A percentile compares a stretch with the other conserved stretches of the same genome.
phyloP scores from a whole-genome alignment of 441 rosid genomes.

The Sinapis alba region DNA sequence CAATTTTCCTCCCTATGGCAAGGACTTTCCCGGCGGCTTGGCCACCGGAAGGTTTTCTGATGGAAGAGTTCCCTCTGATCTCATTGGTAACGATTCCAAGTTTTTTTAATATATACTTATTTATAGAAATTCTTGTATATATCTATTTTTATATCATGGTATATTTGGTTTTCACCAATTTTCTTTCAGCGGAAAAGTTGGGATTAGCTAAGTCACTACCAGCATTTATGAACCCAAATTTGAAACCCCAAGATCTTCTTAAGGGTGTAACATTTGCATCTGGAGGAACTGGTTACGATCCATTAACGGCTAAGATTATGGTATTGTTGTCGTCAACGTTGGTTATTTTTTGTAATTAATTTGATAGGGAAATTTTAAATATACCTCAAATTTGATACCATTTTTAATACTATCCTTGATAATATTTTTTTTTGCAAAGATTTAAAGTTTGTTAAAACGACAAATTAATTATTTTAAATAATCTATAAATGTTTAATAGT shows the following conservation, averaged over 20 bases:
- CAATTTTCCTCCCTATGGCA: conserved; percentile 51
- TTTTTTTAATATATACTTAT: too few species aligned
- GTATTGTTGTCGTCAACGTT: conserved; percentile 14
- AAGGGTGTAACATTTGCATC: conserved; percentile 62
- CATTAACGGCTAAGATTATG: conserved; percentile 43
- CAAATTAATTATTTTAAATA: too few species aligned
- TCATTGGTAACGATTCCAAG: conserved; percentile 30
- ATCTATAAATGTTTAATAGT: too few species aligned
- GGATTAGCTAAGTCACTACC: conserved; percentile 54
- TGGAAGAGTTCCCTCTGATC: conserved; percentile 59
- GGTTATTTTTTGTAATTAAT: neutral
- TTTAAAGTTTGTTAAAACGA: too few species aligned
- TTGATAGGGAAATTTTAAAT: too few species aligned
- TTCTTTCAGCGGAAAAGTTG: conserved; percentile 46
- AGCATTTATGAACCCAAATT: conserved; percentile 44
- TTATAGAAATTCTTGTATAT: neutral
- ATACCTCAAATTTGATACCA: too few species aligned
- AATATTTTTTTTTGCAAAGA: too few species aligned
- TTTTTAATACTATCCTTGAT: too few species aligned
- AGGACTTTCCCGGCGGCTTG: conserved; percentile 41
- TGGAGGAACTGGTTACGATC: conserved; percentile 55
- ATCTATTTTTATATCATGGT: neutral
- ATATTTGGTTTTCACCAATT: neutral
- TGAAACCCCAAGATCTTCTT: conserved; percentile 44
- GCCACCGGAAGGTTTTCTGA: conserved; percentile 67